These are phyloP conservation scores for Euphorbia celastroides DNA, from an alignment of 441 rosid genomes.

Conservation along the genomic window DNA sequence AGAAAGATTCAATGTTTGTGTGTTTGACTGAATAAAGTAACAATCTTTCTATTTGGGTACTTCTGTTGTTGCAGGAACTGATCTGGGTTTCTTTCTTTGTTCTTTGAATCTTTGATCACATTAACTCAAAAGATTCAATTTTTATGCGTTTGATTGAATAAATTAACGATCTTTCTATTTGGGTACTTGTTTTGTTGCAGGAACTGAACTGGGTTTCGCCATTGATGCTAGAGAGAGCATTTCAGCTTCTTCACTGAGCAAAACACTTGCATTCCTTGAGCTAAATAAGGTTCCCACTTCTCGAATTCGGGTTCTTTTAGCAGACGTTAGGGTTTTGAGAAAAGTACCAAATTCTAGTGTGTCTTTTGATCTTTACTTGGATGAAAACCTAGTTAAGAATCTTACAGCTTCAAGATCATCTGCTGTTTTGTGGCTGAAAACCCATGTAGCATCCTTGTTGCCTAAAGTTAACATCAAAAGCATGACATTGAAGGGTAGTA, in stretches of 20 bases:
- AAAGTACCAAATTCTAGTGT: slow-evolving; percentile 18
- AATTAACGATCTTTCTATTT: not conserved
- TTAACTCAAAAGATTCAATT: too few relatives aligned
- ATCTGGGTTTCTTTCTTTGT: slow-evolving; percentile 36
- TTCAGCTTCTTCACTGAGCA: slow-evolving; percentile 20
- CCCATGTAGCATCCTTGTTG: slow-evolving; percentile 18
- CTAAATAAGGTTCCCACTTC: slow-evolving; percentile 25
- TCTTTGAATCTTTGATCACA: too few relatives aligned
- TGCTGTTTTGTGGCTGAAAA: slow-evolving; percentile 35
- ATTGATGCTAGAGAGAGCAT: slow-evolving; percentile 19
- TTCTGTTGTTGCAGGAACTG: slow-evolving; percentile 30
- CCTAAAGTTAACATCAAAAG: slow-evolving; percentile 29
- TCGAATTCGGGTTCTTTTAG: slow-evolving; percentile 21
- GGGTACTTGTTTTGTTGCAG: slow-evolving; percentile 20
- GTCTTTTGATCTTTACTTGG: slow-evolving; percentile 33
- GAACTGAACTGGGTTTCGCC: slow-evolving; percentile 37
- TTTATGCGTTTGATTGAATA: not conserved
- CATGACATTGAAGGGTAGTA: slow-evolving; percentile 22
- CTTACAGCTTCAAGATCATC: slow-evolving; percentile 25
- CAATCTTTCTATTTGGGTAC: not conserved
- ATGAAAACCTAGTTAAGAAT: slow-evolving; percentile 21
- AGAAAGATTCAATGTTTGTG: not conserved
- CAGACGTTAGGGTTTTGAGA: slow-evolving; percentile 22
- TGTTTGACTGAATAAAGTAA: not conserved
- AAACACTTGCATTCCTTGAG: slow-evolving; percentile 25